A percentile compares a stretch with the other conserved stretches of the same genome.
phyloP scores from a whole-genome alignment of 1,284 basidiomycete genomes.

The Xerocomus nothofagi region DNA sequence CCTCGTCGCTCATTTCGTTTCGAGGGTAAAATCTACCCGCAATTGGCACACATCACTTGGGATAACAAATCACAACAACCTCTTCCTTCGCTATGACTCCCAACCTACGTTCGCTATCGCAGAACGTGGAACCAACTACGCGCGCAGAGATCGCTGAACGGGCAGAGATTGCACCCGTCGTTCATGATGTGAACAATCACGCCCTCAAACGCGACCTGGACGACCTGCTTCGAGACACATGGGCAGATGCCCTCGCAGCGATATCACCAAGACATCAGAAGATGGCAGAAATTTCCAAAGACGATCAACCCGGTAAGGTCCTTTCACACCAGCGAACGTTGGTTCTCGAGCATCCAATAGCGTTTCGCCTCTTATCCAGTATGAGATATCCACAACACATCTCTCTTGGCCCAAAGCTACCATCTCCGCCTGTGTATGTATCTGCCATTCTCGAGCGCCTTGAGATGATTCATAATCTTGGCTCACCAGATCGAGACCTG shows the following conservation, averaged over 20 bases:
- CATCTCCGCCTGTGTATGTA: conserved; percentile 38
- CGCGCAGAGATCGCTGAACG: conserved; percentile 28
- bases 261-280: background rate
- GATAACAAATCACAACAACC: conserved; percentile 30
- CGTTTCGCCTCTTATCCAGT: conserved; percentile 39
- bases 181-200: conserved; percentile 9
- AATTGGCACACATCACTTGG: background rate
- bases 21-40: background rate
- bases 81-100: too few species aligned
- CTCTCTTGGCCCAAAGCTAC: conserved; percentile 41
- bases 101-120: conserved; percentile 29
- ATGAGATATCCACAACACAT: conserved; percentile 34
- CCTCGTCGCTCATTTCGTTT: conserved; percentile 37
- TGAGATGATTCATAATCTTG: background rate
- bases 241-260: conserved; percentile 13
- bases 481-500: conserved; percentile 36
- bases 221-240: conserved; percentile 21
- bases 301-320: conserved; percentile 9
- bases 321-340: background rate
- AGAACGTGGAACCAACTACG: conserved; percentile 24
- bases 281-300: background rate
- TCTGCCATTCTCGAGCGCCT: conserved; percentile 31
- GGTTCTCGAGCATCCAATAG: conserved; percentile 6
- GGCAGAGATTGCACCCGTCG: background rate
- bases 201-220: conserved; percentile 25